Base-by-base conservation (phyloP, 2,329 filamentous ascomycete genomes). In the Calonectria ilicicola region DNA sequence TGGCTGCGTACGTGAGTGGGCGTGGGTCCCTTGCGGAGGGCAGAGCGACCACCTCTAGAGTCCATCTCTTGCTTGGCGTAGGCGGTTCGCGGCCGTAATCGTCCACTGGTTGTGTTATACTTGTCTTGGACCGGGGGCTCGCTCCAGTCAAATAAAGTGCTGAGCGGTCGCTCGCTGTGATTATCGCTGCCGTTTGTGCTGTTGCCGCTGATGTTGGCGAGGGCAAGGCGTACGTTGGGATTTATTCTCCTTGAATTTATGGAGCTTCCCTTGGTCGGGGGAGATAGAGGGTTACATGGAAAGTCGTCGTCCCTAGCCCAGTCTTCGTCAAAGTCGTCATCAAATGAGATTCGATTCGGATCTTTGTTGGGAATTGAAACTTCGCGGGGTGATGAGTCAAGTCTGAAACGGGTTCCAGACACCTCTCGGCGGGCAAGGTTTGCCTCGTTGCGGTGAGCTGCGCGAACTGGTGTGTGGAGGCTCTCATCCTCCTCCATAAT, bases 111-210 rank as follows among this genome's bases (percentile, higher is more conserved):
- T 19, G 85, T 83, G 58, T 93, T 90, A 65, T 87, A 84, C 83
- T 91, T 93, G 27, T 94, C 93, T 71, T 90, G 86, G 8, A 86
- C 84, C 29, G 89, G 84, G 17, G 92, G 88, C 81, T 96, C 94
- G 60, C 92, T 91, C 93, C 93, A 95, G 82, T 96, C 94, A 78
- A 96, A 96, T 3, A 96, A 86, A 76, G 89, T 95, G 82, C 93
- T 94, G 73, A 90, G 85, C 2, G 90, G 89, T 17, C 90, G 87
- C 66, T 92, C 75, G 56, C 70, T 75, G 14, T 76, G 70, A 29
- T 60, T 56, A 72, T 76, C 70, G 38, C 70, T 65, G 42, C 78
- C 77, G 19, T 79, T 78, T 15, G 81, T 82, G 19, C 82, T 82
- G 74, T 88, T 89, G 51, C 87, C 87, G 63, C 86, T 90, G 56